phyloP scores from a whole-genome alignment of 345 rosid species.

The Acer campestre region DNA sequence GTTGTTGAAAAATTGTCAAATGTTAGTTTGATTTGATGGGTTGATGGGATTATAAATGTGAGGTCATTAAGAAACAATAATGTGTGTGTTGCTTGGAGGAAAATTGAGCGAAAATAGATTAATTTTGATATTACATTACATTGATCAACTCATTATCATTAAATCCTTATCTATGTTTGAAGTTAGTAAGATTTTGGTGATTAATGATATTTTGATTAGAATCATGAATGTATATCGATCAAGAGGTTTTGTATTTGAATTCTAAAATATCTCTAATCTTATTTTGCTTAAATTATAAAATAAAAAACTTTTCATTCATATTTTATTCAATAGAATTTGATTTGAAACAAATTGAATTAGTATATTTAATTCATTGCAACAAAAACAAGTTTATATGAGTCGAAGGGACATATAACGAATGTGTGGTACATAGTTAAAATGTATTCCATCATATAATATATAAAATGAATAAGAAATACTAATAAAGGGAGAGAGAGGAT shows the following conservation, averaged over 20 bases:
- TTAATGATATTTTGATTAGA: neutral
- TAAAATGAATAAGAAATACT: too few species aligned
- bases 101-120: neutral
- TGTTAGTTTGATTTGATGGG: neutral
- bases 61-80: neutral
- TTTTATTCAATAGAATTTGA: too few species aligned
- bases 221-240: too few species aligned
- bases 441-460: too few species aligned
- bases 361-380: neutral
- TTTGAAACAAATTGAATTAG: neutral
- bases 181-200: neutral
- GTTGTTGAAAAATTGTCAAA: neutral
- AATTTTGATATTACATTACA: neutral
- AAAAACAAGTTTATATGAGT: neutral
- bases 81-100: neutral
- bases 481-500: too few species aligned
- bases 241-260: neutral
- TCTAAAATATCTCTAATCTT: neutral
- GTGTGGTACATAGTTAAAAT: too few species aligned
- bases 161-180: too few species aligned
- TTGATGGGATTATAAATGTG: neutral
- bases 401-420: too few species aligned
- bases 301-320: too few species aligned
- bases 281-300: too few species aligned
- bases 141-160: too few species aligned